Evolutionary conservation across 805 yeast genomes (phyloP).

Genomic region (Cyberlindnera maritima): DNA sequence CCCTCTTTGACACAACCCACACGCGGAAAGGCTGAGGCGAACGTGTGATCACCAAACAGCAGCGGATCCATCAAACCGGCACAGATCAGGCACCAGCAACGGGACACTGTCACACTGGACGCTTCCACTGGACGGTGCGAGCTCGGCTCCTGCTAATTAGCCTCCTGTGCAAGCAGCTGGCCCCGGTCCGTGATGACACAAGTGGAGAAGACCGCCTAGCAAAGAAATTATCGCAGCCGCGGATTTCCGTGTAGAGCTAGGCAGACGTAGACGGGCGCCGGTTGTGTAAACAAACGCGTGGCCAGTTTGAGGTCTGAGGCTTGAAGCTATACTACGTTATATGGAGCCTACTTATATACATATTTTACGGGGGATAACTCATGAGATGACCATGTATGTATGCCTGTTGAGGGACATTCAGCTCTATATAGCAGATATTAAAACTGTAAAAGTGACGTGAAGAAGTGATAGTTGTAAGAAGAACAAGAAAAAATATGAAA

Average conservation of each 20-base stretch:
- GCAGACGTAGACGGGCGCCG: too few relatives aligned
- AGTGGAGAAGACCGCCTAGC: background rate
- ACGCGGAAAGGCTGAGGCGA: too few relatives aligned
- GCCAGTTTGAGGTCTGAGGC: too few relatives aligned
- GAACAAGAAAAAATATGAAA: constrained; percentile 1
- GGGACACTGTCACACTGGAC: too few relatives aligned
- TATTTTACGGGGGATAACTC: too few relatives aligned
- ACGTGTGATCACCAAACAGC: too few relatives aligned
- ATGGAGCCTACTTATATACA: too few relatives aligned
- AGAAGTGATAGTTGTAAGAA: background rate
- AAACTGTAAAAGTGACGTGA: constrained; percentile 2
- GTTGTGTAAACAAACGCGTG: too few relatives aligned
- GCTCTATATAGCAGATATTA: constrained; percentile 14
- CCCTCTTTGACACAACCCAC: background rate
- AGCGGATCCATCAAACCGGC: background rate
- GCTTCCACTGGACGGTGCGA: too few relatives aligned
- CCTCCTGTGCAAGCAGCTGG: background rate
- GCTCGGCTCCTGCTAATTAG: background rate
- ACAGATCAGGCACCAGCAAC: too few relatives aligned
- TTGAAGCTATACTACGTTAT: too few relatives aligned
- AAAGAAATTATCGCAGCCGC: constrained; percentile 1
- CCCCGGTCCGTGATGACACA: background rate
- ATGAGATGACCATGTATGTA: constrained; percentile 19
- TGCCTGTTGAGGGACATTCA: constrained; percentile 23
- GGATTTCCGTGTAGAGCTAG: constrained; percentile 1